phyloP scores from a whole-genome alignment of 148 eudicot species.

The Rhododendron vialii region DNA sequence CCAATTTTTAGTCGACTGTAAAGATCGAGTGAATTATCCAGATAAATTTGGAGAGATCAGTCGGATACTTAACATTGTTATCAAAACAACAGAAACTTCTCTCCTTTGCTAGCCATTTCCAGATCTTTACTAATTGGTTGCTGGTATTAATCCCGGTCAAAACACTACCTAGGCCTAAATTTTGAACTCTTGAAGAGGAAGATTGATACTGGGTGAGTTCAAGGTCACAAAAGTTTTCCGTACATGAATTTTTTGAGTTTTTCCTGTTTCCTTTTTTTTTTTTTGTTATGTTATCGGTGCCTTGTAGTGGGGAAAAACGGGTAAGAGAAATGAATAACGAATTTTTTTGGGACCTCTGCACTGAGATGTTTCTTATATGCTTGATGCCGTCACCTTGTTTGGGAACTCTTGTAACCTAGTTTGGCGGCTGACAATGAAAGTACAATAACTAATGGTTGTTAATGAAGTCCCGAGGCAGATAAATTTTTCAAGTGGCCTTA shows the following conservation, averaged over 20 bases:
- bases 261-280: not conserved
- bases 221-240: not conserved
- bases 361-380: not conserved
- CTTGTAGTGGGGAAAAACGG: not conserved
- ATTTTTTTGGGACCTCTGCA: not conserved
- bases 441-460: not conserved
- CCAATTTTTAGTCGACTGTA: not conserved
- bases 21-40: not conserved
- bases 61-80: not conserved
- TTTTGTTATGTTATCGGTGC: not conserved
- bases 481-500: not conserved
- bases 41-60: not conserved
- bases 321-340: not conserved
- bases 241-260: not conserved
- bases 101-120: not conserved
- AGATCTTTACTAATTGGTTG: not conserved
- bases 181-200: not conserved
- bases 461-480: not conserved
- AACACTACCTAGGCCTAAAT: not conserved
- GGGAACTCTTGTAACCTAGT: not conserved
- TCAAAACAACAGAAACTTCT: not conserved
- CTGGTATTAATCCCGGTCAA: not conserved
- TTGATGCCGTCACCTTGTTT: not conserved
- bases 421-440: not conserved
- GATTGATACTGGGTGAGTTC: not conserved